A percentile compares a stretch with the other conserved stretches of the same genome.
Conservation (phyloP, 306 rosid genomes). For the Sechiopsis laciniata region DNA sequence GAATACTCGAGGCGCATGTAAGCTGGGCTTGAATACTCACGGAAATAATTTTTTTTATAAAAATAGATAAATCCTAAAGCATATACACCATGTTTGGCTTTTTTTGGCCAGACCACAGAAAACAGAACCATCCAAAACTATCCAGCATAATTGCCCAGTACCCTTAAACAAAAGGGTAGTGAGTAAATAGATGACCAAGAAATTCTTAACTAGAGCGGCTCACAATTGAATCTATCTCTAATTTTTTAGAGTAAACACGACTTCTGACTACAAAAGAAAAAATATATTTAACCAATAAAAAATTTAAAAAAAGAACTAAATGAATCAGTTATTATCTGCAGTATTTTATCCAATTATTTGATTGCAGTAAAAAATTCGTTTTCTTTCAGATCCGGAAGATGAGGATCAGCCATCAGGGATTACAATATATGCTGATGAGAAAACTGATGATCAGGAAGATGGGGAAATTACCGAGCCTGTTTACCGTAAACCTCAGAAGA, state of each 20-base stretch:
- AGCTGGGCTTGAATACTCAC: too few relatives aligned
- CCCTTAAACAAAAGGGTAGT: too few relatives aligned
- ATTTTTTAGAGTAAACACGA: background rate
- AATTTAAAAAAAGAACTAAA: background rate
- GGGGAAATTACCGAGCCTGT: conserved; percentile 72
- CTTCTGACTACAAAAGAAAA: background rate
- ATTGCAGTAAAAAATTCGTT: conserved; percentile 5
- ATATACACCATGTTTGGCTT: too few relatives aligned
- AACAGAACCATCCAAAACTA: too few relatives aligned
- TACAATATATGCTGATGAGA: conserved; percentile 55
- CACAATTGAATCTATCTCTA: background rate
- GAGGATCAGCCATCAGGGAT: conserved; percentile 93
- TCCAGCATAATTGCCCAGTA: too few relatives aligned
- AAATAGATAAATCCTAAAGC: too few relatives aligned
- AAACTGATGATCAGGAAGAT: conserved; percentile 69
- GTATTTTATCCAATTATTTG: background rate
- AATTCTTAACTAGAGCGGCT: too few relatives aligned
- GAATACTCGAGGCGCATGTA: too few relatives aligned
- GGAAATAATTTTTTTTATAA: too few relatives aligned
- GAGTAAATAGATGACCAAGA: too few relatives aligned
- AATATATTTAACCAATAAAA: background rate
- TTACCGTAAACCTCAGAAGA: conserved; percentile 36
- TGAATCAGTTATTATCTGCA: background rate
- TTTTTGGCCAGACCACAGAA: too few relatives aligned
- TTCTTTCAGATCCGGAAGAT: conserved; percentile 55